These are phyloP conservation scores for Aspergillus bombycis DNA, from an alignment of 2,329 filamentous ascomycete species.

Conservation along the genomic window DNA sequence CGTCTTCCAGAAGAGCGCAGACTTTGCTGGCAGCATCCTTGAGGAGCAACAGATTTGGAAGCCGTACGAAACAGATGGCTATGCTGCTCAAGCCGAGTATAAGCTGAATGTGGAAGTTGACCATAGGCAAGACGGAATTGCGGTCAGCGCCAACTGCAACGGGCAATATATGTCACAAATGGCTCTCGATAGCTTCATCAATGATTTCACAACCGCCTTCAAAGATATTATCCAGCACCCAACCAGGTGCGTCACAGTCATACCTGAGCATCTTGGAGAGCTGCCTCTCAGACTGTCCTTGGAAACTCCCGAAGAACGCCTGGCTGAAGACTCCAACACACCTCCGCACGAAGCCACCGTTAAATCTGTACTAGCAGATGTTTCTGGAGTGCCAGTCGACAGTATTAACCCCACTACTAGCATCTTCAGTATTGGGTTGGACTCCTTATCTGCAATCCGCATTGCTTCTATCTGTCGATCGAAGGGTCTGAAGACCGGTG, in stretches of 20 bases:
- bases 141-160: conserved; percentile 26
- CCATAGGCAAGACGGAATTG: conserved; percentile 26
- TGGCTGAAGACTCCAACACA: conserved; percentile 3
- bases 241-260: conserved; percentile 24
- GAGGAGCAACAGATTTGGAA: conserved; percentile 28
- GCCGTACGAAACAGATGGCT: conserved; percentile 25
- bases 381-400: conserved; percentile 23
- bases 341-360: conserved; percentile 23
- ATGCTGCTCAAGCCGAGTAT: conserved; percentile 31
- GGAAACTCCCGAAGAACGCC: not conserved
- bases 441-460: conserved; percentile 36
- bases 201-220: conserved; percentile 24
- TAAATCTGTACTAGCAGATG: conserved; percentile 27
- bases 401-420: conserved; percentile 29
- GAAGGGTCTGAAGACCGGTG: conserved; percentile 29
- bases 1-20: conserved; percentile 51
- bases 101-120: conserved; percentile 36
- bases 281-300: conserved; percentile 23
- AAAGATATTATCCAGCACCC: conserved; percentile 33
- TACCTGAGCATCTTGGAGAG: conserved; percentile 26
- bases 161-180: conserved; percentile 25
- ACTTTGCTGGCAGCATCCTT: conserved; percentile 14
- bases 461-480: conserved; percentile 32
- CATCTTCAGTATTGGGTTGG: conserved; percentile 36
- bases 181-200: conserved; percentile 22